Evolutionary conservation across 2,329 filamentous ascomycete genomes (phyloP).

Genomic region (Karstenula rhodostoma): DNA sequence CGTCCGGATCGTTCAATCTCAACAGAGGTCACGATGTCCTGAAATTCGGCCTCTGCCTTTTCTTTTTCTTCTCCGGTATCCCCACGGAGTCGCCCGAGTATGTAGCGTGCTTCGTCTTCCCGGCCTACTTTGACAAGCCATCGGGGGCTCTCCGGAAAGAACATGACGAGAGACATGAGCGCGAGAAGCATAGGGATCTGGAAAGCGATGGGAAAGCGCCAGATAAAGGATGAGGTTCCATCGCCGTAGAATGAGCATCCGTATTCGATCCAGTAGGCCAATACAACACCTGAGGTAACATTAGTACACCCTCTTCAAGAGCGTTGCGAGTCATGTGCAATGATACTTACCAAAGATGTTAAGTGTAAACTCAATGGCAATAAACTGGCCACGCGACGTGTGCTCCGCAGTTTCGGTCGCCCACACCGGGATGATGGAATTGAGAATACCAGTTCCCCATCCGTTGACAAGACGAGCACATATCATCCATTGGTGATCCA

Average conservation of each 20-base stretch:
- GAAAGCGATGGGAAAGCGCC: slow-evolving; percentile 75
- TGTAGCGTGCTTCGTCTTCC: slow-evolving; percentile 71
- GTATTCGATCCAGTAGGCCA: slow-evolving; percentile 63
- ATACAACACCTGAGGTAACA: slow-evolving; percentile 56
- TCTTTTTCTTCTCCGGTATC: slow-evolving; percentile 56
- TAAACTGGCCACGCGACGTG: slow-evolving; percentile 72
- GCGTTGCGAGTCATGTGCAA: neutral
- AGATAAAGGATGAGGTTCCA: slow-evolving; percentile 66
- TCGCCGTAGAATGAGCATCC: slow-evolving; percentile 68
- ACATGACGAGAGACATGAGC: slow-evolving; percentile 66
- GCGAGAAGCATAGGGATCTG: slow-evolving; percentile 71
- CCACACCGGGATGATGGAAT: slow-evolving; percentile 76
- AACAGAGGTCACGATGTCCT: slow-evolving; percentile 71
- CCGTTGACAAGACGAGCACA: slow-evolving; percentile 67
- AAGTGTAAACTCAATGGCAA: slow-evolving; percentile 75
- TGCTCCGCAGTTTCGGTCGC: slow-evolving; percentile 74
- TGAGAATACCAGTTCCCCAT: slow-evolving; percentile 73
- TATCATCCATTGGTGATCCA: slow-evolving; percentile 67
- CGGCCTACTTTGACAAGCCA: slow-evolving; percentile 73
- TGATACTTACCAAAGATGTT: slow-evolving; percentile 68
- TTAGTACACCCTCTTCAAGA: too few relatives aligned
- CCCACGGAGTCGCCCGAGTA: slow-evolving; percentile 71
- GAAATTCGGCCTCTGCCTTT: slow-evolving; percentile 62
- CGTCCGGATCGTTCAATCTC: slow-evolving; percentile 61
- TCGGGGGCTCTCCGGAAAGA: slow-evolving; percentile 74